phyloP scores from a whole-genome alignment of 371 early-diverging fungal genomes.

The Quaeritorhiza haematococci region DNA sequence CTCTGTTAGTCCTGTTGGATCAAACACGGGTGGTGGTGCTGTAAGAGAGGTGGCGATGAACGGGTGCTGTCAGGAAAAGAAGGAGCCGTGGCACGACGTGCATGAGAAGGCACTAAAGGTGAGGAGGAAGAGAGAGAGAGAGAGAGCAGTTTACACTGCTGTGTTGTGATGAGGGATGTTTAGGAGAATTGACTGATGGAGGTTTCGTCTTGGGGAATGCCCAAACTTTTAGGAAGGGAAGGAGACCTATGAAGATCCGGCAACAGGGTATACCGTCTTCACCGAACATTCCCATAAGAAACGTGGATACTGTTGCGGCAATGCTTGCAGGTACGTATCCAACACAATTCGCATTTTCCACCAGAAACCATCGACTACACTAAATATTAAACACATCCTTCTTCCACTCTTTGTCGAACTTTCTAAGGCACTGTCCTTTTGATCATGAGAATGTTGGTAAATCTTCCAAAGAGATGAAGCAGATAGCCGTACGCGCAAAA shows the following conservation, averaged over 20 bases:
- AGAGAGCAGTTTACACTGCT: too few species aligned
- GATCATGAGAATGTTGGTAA: constrained; percentile 46
- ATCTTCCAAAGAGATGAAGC: constrained; percentile 33
- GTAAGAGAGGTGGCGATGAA: too few species aligned
- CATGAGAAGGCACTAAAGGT: too few species aligned
- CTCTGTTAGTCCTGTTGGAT: too few species aligned
- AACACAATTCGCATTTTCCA: neutral
- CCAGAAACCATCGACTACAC: neutral
- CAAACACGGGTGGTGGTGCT: too few species aligned
- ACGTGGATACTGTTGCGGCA: constrained; percentile 54
- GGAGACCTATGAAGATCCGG: constrained; percentile 46
- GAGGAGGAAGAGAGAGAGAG: too few species aligned
- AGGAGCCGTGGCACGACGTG: too few species aligned
- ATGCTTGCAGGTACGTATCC: constrained; percentile 9
- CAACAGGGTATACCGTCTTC: constrained; percentile 50
- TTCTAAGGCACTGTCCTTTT: constrained; percentile 46
- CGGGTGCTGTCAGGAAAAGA: too few species aligned
- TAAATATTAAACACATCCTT: neutral
- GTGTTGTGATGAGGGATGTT: too few species aligned
- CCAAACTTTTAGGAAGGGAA: neutral
- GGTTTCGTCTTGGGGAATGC: too few species aligned
- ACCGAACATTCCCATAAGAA: constrained; percentile 43
- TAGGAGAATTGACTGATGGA: too few species aligned
- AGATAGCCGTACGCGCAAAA: too few species aligned
- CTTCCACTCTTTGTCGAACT: neutral